These are phyloP conservation scores for Mycocentrospora acerina DNA, from an alignment of 2,329 filamentous ascomycete species.

Conservation along the genomic window DNA sequence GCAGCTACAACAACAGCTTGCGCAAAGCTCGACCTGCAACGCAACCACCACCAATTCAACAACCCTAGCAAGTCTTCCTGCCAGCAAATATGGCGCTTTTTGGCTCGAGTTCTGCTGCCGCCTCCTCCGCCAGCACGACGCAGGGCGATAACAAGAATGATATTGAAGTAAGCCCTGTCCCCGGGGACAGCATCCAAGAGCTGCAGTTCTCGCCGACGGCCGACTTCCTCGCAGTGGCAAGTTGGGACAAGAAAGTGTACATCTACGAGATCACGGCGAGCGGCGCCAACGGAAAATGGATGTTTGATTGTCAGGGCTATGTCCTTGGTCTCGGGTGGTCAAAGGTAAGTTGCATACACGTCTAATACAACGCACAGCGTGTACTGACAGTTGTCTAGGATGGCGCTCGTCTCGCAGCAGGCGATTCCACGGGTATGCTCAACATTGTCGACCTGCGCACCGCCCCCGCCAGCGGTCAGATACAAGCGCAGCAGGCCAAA, in stretches of 20 bases:
- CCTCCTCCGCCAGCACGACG: constrained; percentile 62
- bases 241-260: constrained; percentile 97
- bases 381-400: constrained; percentile 60
- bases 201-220: constrained; percentile 75
- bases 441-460: constrained; percentile 78
- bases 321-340: constrained; percentile 86
- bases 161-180: constrained; percentile 68
- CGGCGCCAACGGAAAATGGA: constrained; percentile 78
- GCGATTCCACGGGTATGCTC: constrained; percentile 86
- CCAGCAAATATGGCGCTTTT: constrained; percentile 60
- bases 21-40: constrained; percentile 24
- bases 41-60: constrained; percentile 7
- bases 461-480: constrained; percentile 37
- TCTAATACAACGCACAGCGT: neutral
- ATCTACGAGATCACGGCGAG: constrained; percentile 92
- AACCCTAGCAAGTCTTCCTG: constrained; percentile 4
- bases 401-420: constrained; percentile 83
- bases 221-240: constrained; percentile 85
- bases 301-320: constrained; percentile 78
- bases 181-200: constrained; percentile 87
- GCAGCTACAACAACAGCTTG: constrained; percentile 12
- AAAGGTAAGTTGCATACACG: constrained; percentile 61
- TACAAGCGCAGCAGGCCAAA: constrained; percentile 60
- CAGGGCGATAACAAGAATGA: constrained; percentile 91
- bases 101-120: constrained; percentile 53